Evolutionary conservation across 208 protist genomes (phyloP).

Genomic region (Trypanosoma caninum): DNA sequence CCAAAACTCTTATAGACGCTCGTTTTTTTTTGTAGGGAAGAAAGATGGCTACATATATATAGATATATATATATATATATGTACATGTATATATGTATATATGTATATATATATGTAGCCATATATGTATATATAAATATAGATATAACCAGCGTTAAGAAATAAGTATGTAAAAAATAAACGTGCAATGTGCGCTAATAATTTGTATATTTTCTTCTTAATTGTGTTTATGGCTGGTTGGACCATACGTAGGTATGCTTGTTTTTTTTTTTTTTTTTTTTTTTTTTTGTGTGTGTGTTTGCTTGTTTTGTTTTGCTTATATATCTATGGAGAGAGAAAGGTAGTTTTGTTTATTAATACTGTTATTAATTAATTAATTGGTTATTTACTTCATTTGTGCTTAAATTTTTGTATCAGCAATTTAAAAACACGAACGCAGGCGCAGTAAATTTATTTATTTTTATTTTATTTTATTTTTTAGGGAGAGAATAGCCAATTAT

Average conservation of each 20-base stretch:
- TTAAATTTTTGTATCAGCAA: too few relatives aligned
- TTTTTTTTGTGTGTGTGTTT: slow-evolving; percentile 10
- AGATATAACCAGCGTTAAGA: not conserved
- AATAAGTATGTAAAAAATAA: too few relatives aligned
- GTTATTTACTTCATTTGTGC: too few relatives aligned
- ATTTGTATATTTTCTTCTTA: too few relatives aligned
- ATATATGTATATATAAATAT: not conserved
- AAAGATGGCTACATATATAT: not conserved
- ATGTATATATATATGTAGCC: not conserved
- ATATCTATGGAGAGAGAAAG: too few relatives aligned
- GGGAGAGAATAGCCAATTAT: not conserved
- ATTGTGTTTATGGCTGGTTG: too few relatives aligned
- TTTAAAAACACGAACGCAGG: too few relatives aligned
- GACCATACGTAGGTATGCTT: not conserved
- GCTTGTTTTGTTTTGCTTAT: not conserved
- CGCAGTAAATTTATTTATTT: too few relatives aligned
- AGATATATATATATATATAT: not conserved
- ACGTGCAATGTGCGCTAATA: too few relatives aligned
- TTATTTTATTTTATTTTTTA: too few relatives aligned
- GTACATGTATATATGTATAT: not conserved
- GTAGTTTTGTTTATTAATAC: too few relatives aligned
- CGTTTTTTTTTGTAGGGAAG: slow-evolving; percentile 67
- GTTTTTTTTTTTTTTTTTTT: slow-evolving; percentile 16
- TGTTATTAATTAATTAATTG: too few relatives aligned
- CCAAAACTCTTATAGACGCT: slow-evolving; percentile 79